phyloP scores from a whole-genome alignment of 2,329 filamentous ascomycete species.

The Phialophora verrucosa region DNA sequence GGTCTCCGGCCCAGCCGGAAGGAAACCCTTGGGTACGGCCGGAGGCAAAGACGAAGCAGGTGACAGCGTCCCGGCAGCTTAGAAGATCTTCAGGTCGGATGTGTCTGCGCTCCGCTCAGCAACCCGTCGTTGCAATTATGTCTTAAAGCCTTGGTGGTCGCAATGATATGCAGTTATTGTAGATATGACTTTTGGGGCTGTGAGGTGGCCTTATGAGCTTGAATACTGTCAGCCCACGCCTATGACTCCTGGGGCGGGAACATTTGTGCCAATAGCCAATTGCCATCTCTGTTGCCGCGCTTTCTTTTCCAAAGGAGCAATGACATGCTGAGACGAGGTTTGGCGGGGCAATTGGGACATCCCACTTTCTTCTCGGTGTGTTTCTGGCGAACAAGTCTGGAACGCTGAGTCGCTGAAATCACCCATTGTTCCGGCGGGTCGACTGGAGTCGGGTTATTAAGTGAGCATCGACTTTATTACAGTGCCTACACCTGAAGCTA shows the following conservation, averaged over 20 bases:
- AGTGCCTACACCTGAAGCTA: conserved; percentile 14
- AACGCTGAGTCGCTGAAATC: background rate
- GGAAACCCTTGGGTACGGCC: conserved; percentile 6
- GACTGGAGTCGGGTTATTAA: conserved; percentile 16
- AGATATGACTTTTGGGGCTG: background rate
- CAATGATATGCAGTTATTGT: background rate
- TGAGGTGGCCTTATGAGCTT: conserved; percentile 15
- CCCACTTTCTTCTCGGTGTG: conserved; percentile 22
- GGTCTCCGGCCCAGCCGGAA: conserved; percentile 18
- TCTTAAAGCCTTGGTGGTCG: background rate
- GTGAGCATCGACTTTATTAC: conserved; percentile 21
- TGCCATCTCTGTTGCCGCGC: background rate
- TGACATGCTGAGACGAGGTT: conserved; percentile 8
- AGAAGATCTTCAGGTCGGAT: conserved; percentile 4
- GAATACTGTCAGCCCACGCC: conserved; percentile 13
- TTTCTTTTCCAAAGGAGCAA: conserved; percentile 1
- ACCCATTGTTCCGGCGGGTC: background rate
- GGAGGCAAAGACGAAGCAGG: conserved; percentile 9
- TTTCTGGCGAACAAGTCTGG: background rate
- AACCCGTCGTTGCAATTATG: background rate
- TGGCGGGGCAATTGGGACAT: conserved; percentile 28
- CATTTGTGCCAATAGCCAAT: background rate
- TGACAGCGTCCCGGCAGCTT: background rate
- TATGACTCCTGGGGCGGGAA: background rate
- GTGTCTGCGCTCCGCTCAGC: conserved; percentile 9